A percentile compares a stretch with the other conserved stretches of the same genome.
Conservation (phyloP, 495 filamentous ascomycete genomes). For the Trichodelitschia bisporula region DNA sequence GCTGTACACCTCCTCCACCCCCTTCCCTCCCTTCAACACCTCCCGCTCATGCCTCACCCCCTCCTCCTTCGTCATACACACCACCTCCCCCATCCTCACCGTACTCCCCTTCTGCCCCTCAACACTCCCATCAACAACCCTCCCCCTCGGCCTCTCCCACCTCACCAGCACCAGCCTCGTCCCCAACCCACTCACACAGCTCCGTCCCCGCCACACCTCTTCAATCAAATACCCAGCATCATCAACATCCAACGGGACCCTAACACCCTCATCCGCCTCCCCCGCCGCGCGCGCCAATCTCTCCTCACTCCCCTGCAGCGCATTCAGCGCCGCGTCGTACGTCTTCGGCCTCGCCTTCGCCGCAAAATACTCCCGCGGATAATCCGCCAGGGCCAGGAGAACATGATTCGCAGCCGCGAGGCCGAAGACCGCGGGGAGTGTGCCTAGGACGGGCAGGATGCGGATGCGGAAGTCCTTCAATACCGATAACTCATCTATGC, state of each 20-base stretch:
- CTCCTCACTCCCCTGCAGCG: conserved; percentile 52
- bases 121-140: conserved; percentile 13
- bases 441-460: conserved; percentile 83
- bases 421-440: conserved; percentile 93
- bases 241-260: conserved; percentile 46
- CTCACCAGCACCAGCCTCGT: conserved; percentile 52
- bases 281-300: conserved; percentile 28
- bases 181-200: conserved; percentile 53
- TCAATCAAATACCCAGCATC: conserved; percentile 76
- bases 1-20: conserved; percentile 1
- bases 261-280: conserved; percentile 42
- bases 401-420: conserved; percentile 78
- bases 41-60: conserved; percentile 55
- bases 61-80: conserved; percentile 95
- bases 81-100: conserved; percentile 43
- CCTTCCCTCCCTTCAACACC: conserved; percentile 44
- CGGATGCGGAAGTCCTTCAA: conserved; percentile 81
- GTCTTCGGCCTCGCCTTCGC: conserved; percentile 73
- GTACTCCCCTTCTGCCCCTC: conserved; percentile 43
- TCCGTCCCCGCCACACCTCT: conserved; percentile 68
- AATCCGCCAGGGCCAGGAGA: conserved; percentile 61
- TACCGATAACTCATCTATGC: conserved; percentile 64
- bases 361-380: conserved; percentile 61
- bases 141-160: conserved; percentile 42
- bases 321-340: conserved; percentile 55